Percentiles rank a stretch among this genome's conserved stretches.
Evolutionary conservation across 2,329 filamentous ascomycete species (phyloP).

Genomic region (Cylindrodendrum hubeiense): DNA sequence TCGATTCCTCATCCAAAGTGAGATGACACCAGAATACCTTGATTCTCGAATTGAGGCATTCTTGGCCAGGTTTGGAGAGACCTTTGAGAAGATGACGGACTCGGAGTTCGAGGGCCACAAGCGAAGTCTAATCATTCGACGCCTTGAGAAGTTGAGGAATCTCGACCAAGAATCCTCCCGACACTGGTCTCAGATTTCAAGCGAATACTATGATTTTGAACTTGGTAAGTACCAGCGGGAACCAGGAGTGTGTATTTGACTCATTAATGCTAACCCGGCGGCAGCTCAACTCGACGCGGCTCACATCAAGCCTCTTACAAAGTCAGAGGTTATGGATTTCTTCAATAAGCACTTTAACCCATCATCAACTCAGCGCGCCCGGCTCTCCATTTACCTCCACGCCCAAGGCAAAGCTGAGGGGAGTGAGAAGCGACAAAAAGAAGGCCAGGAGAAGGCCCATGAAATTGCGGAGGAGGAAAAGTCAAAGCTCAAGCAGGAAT

Average conservation of each 20-base stretch:
- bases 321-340: constrained; percentile 83
- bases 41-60: constrained; percentile 91
- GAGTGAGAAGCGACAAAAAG: constrained; percentile 62
- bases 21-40: constrained; percentile 85
- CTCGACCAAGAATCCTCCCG: constrained; percentile 84
- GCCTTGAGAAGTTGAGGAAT: constrained; percentile 93
- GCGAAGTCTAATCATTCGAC: constrained; percentile 86
- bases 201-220: constrained; percentile 91
- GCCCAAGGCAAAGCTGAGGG: constrained; percentile 72
- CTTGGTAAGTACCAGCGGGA: constrained; percentile 70
- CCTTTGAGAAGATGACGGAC: constrained; percentile 81
- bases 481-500: constrained; percentile 17
- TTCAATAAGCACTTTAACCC: constrained; percentile 83
- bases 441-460: constrained; percentile 50
- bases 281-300: constrained; percentile 81
- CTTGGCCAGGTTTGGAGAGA: constrained; percentile 74
- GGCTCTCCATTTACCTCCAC: constrained; percentile 84
- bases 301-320: constrained; percentile 79
- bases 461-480: constrained; percentile 31
- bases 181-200: constrained; percentile 87
- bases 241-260: background rate
- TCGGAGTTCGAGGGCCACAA: constrained; percentile 92
- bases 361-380: constrained; percentile 78
- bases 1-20: constrained; percentile 92
- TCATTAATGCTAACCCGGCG: constrained; percentile 30